A percentile compares a stretch with the other conserved stretches of the same genome.
These are phyloP conservation scores for Trichoderma semiorbis DNA, from an alignment of 2,329 filamentous ascomycete species.

Conservation along the genomic window DNA sequence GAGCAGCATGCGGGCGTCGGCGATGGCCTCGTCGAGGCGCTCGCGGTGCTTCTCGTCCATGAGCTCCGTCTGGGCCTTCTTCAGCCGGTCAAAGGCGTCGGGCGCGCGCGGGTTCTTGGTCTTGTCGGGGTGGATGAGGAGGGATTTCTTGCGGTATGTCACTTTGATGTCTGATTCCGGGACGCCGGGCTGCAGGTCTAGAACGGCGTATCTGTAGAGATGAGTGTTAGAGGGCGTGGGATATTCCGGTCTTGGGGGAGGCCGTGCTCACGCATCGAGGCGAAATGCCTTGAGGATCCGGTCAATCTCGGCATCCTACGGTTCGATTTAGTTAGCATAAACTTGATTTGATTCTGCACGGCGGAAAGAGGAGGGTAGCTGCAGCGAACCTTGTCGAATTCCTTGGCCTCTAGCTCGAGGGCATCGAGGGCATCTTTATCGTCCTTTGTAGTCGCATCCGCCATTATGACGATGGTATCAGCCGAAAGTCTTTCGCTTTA, in stretches of 20 bases:
- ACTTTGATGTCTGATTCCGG: constrained; percentile 95
- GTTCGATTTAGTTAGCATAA: constrained; percentile 20
- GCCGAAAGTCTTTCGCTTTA: background rate
- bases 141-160: constrained; percentile 93
- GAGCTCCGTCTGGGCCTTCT: constrained; percentile 87
- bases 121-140: constrained; percentile 98
- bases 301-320: constrained; percentile 88
- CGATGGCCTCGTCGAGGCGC: constrained; percentile 88
- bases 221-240: background rate
- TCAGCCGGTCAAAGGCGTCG: constrained; percentile 93
- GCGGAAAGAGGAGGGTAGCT: background rate
- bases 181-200: constrained; percentile 92
- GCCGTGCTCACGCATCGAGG: constrained; percentile 52
- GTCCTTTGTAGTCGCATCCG: constrained; percentile 42
- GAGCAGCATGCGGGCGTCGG: constrained; percentile 89
- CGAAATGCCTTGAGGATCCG: constrained; percentile 89
- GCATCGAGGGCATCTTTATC: constrained; percentile 75
- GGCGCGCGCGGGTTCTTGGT: constrained; percentile 86
- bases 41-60: constrained; percentile 91
- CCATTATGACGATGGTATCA: constrained; percentile 30
- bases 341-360: background rate
- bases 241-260: background rate
- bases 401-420: constrained; percentile 80
- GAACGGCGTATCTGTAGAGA: constrained; percentile 71
- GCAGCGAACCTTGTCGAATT: constrained; percentile 73